Base-by-base conservation (phyloP, 352 stramenopile species). In the Thraustotheca clavata region DNA sequence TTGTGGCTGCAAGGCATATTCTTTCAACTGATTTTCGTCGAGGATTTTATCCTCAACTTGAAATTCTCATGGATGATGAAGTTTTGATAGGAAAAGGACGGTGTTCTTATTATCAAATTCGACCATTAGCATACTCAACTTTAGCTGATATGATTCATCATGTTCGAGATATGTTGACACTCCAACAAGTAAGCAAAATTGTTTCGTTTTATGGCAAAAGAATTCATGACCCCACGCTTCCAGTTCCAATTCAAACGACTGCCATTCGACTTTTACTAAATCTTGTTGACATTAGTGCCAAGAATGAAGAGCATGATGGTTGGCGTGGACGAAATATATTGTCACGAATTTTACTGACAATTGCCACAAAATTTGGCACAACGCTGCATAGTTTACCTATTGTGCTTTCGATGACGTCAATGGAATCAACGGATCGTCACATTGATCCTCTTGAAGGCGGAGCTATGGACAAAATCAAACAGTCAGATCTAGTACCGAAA, bases 131-230 rank as follows among this genome's bases (percentile, higher is more conserved):
- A 34, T 99, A 98, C 72, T 98, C 92, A 22, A 98, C 94, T 29
- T 76, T 99, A 7, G 96, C 95, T 1, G 96, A 99, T 75, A 95
- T 99, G 72, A 89, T 99, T n/a, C 91, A 98, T 61, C 89, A 99
- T 60, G 92, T 98, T 38, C 86, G 94, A 31, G 83, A 92, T n/a
- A 88, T 90, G 73, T 79, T 99, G 38, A 98, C 80, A 49, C 73
- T 98, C n/a, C 39, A 72, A 1, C 97, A 99, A 77, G 86, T 99
- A 48, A 96, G 87, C 49, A 87, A 85, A 35, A 97, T 98, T 20
- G 89, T 99, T 35, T 84, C 94, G 62, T 96, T 96, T 62, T 97
- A 96, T 62, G 86, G 84, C 60, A 91, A 94, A 63, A 82, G 93
- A n/a, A 96, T 97, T 54, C 88, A 96, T 55, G 89, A 97, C 38